Percentiles rank a stretch among this genome's conserved stretches.
These are phyloP conservation scores for Colletotrichum sp. DNA, from an alignment of 2,329 filamentous ascomycete genomes.

Conservation along the genomic window DNA sequence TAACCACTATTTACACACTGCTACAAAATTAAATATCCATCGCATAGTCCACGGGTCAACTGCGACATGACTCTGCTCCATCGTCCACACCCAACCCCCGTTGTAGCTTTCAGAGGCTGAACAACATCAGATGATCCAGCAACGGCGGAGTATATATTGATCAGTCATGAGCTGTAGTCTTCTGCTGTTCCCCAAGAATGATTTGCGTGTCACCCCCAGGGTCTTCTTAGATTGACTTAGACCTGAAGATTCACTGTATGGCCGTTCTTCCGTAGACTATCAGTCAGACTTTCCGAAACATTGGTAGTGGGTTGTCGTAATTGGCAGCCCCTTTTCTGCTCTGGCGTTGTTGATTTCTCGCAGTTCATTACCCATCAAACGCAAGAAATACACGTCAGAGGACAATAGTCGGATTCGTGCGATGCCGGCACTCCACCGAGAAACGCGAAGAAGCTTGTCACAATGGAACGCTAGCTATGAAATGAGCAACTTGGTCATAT, in stretches of 20 bases:
- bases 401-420: too few species aligned
- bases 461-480: too few species aligned
- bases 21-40: rapidly evolving
- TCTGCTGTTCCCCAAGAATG: rapidly evolving
- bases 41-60: rapidly evolving
- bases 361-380: rapidly evolving
- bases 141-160: not conserved
- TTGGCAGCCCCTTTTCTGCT: too few species aligned
- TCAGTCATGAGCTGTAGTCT: rapidly evolving
- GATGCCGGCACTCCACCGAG: too few species aligned
- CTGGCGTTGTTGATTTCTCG: too few species aligned
- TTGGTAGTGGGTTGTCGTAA: rapidly evolving
- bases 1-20: rapidly evolving
- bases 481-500: too few species aligned
- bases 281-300: not conserved
- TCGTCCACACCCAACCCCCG: rapidly evolving
- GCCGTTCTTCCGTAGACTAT: rapidly evolving
- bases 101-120: not conserved
- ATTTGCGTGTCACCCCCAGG: not conserved
- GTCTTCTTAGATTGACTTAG: not conserved
- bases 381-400: too few species aligned
- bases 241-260: not conserved
- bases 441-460: too few species aligned
- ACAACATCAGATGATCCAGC: rapidly evolving
- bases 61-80: rapidly evolving